Conservation (phyloP, 192 early-diverging fungal genomes). For the Entomortierella lignicola region DNA sequence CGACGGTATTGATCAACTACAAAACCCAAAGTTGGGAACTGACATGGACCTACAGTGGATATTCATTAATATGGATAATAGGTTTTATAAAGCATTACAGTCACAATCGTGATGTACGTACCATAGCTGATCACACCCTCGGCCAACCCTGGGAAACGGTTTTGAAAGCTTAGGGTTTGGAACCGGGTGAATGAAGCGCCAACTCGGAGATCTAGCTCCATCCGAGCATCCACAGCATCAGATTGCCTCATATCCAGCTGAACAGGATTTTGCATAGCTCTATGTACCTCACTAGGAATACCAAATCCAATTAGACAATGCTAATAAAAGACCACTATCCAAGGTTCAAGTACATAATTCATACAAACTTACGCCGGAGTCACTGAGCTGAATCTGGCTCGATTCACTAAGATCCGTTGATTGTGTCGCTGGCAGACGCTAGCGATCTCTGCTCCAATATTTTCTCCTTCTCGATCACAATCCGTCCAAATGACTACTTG, state of each 20-base stretch:
- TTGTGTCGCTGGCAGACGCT: constrained; percentile 74
- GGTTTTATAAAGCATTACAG: neutral
- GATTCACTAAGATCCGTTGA: constrained; percentile 71
- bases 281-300: constrained; percentile 76
- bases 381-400: constrained; percentile 93
- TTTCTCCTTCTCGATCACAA: constrained; percentile 97
- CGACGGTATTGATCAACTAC: constrained; percentile 88
- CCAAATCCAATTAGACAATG: neutral
- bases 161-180: constrained; percentile 78
- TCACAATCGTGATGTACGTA: constrained; percentile 13
- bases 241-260: constrained; percentile 81
- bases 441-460: constrained; percentile 88
- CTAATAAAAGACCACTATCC: neutral
- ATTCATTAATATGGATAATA: neutral
- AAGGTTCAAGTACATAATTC: neutral
- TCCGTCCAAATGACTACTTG: constrained; percentile 97
- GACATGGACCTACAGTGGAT: constrained; percentile 79
- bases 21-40: constrained; percentile 97
- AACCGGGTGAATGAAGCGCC: constrained; percentile 95
- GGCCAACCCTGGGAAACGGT: constrained; percentile 63
- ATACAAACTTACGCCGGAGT: constrained; percentile 68
- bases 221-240: constrained; percentile 84
- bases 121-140: constrained; percentile 85
- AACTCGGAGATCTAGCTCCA: constrained; percentile 91
- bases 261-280: constrained; percentile 78